Evolutionary conservation across 2,329 filamentous ascomycete species (phyloP), one percentile per base, ranked within the genome.

Genomic region (Trichophyton equinum): DNA sequence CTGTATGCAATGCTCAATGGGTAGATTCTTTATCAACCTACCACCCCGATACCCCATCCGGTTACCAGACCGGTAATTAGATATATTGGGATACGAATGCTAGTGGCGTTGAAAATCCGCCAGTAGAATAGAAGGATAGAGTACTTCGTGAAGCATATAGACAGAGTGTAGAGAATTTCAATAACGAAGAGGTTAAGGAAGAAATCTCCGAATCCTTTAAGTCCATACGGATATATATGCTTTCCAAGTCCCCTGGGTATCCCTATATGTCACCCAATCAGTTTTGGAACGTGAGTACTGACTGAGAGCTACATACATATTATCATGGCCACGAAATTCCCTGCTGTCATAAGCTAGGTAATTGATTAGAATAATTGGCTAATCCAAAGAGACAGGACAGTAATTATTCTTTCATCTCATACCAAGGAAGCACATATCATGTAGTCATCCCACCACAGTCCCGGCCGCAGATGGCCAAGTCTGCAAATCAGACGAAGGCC

Each of bases 131-230:
- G 33, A 6, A 49, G 40, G 38, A 60, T 60, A 4, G 59, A 60
- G 49, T 49, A 60, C 20, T 60, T 60, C 22, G 53, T 55, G 1
- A 42, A 56, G 22, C 36, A 38, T 25, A 60, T 56, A 3, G 59
- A 55, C 13, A 60, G 42, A 9, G 59, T 60, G 11, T 60, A 60
- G 9, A 60, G 47, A 13, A 60, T 56, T n/a, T 60, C 59, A 40
- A 55, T 55, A 3, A 56, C 53, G 20, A 55, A 60, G 18, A 60
- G 47, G 30, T 55, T 55, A 18, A 55, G 18, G 30, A 60, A 55
- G 38, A 60, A 55, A 13, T 55, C 46, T 25, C 25, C 38, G 18
- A 46, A 56, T n/a, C 47, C 46, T 27, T 60, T 30, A 6, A 36
- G n/a, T 8, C 53, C 30, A 56, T 15, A 51, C 15, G 20, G 40